Evolutionary conservation across 1,284 basidiomycete species (phyloP), one percentile per base, ranked within the genome.

Genomic region (Melampsora occidentalis): DNA sequence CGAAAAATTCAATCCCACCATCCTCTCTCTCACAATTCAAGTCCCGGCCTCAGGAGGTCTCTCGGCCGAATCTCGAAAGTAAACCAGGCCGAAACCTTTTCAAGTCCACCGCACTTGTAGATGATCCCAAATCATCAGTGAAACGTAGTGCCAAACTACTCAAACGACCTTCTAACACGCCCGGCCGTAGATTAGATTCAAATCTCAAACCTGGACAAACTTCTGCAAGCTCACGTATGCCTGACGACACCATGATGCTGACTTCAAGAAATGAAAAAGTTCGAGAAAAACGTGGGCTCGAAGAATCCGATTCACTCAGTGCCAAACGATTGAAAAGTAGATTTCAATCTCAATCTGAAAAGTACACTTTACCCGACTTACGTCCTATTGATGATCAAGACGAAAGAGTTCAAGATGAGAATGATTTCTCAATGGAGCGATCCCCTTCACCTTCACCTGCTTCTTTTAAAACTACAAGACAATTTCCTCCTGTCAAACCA

Each of bases 371-470:
- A 64, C 62, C 62, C 14, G 62, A 64, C 31, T 5, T 64, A 64
- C n/a, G n/a, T 20, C 62, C 62, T 35, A 20, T 16, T 42, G 5
- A 35, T n/a, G 31, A 57, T 28, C 39, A 48, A 28, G 49, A 69
- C 28, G 67, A 63, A 1, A 67, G 46, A 16, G n/a, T 69, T 51
- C 31, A 67, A 48, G n/a, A 22, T 9, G 64, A 53, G 18, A 61
- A 75, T 42, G 49, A 53, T 33, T 75, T 67, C 33, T 35, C 28
- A 68, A 39, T 31, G 31, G 51, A 62, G 18, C 64, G 65, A 31
- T 75, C 72, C 12, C 72, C 72, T 22, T 75, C 72, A 28, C 72
- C 72, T 48, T 75, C 72, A 22, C 72, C 72, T 49, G 57, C 65
- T 12, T 42, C 63, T 31, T 73, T 46, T 35, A 67, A 49, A 18